Conservation (phyloP, 2,329 filamentous ascomycete species). For the Xylariaceae sp. region DNA sequence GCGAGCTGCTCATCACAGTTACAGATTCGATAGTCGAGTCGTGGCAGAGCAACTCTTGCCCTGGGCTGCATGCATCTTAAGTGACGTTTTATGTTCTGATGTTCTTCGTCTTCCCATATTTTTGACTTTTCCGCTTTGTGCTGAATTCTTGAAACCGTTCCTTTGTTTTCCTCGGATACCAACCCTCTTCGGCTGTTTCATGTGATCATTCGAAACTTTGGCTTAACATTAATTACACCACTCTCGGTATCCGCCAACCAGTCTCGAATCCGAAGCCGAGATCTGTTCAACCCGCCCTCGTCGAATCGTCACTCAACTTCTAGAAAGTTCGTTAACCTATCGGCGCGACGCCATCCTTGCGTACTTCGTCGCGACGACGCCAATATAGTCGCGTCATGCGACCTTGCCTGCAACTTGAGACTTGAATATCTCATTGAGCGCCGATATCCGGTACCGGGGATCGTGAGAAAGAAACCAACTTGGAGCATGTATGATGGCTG, state of each 20-base stretch:
- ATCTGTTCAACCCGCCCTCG: not conserved
- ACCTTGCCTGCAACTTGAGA: conserved; percentile 9
- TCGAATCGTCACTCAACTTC: not conserved
- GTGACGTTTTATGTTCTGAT: conserved; percentile 16
- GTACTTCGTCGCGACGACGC: conserved; percentile 1
- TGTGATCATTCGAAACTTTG: conserved; percentile 26
- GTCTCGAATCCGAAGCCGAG: conserved; percentile 4
- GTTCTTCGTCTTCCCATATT: conserved; percentile 4
- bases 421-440: conserved; percentile 2
- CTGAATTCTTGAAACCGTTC: conserved; percentile 20
- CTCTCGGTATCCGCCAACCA: conserved; percentile 16
- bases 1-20: conserved; percentile 7
- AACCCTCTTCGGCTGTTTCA: conserved; percentile 17
- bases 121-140: conserved; percentile 4
- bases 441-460: conserved; percentile 8
- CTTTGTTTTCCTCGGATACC: conserved; percentile 8
- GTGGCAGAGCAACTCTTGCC: conserved; percentile 12
- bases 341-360: not conserved
- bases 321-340: not conserved
- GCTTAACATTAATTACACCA: conserved; percentile 27
- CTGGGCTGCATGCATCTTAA: conserved; percentile 17
- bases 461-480: conserved; percentile 12
- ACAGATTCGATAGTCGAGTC: conserved; percentile 9
- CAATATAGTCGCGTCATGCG: not conserved
- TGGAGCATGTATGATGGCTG: conserved; percentile 37